These are phyloP conservation scores for Solanum ahanhuiri DNA, from an alignment of 257 asterid species.

Conservation along the genomic window DNA sequence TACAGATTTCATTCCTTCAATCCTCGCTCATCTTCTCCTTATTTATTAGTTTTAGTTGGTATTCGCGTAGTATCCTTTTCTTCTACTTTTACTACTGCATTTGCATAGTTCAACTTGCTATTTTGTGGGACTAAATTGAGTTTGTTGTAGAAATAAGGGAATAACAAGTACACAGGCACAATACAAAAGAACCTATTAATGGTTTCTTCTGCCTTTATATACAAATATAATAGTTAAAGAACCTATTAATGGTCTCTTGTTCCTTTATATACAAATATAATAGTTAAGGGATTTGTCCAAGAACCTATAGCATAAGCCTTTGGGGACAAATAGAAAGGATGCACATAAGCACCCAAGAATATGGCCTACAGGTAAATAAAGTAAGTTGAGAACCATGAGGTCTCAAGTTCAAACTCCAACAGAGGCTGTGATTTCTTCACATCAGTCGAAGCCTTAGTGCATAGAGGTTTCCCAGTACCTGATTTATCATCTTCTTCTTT, in stretches of 20 bases:
- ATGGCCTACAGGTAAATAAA: background rate
- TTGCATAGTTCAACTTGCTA: background rate
- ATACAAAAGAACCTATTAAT: background rate
- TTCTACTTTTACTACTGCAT: background rate
- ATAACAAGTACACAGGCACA: background rate
- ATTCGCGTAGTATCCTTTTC: background rate
- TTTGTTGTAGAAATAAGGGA: background rate
- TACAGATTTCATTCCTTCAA: background rate
- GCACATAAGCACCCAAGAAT: background rate
- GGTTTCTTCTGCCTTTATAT: background rate
- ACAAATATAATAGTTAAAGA: background rate
- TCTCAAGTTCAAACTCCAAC: background rate
- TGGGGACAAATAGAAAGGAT: background rate
- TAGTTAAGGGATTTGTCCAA: background rate
- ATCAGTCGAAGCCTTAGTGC: background rate
- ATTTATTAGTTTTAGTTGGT: background rate
- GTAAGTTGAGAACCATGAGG: background rate
- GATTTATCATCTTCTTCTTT: background rate
- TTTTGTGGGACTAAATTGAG: background rate
- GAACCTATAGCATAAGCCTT: background rate
- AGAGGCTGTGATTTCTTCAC: background rate
- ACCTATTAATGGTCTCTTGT: background rate
- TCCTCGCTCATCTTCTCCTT: background rate
- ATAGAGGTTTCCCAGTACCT: background rate
- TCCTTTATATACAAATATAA: background rate